Conservation (phyloP, 1,284 basidiomycete genomes). For the Sporisorium exsertum region DNA sequence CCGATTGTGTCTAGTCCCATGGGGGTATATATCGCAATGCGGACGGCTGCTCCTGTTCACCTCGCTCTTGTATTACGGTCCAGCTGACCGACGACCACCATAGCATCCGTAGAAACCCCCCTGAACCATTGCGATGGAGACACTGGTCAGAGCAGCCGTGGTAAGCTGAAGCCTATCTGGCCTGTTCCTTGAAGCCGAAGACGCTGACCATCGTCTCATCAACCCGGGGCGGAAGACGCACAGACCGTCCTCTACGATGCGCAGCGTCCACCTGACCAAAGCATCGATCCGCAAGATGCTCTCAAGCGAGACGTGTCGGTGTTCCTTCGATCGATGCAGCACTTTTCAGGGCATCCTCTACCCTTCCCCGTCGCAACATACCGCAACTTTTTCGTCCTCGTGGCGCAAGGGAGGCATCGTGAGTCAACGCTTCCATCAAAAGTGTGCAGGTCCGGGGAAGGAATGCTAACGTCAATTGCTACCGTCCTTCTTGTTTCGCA, state of each 20-base stretch:
- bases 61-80: neutral
- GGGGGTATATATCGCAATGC: neutral
- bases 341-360: slow-evolving; percentile 17
- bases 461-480: neutral
- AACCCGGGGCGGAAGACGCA: neutral
- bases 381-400: slow-evolving; percentile 28
- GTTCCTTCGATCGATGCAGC: slow-evolving; percentile 21
- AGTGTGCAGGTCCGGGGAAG: too few relatives aligned
- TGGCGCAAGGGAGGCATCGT: slow-evolving; percentile 24
- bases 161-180: slow-evolving; percentile 2
- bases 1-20: neutral
- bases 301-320: slow-evolving; percentile 13
- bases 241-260: slow-evolving; percentile 20
- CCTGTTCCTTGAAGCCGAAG: neutral
- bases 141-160: slow-evolving; percentile 33
- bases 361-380: slow-evolving; percentile 14
- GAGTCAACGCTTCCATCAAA: neutral
- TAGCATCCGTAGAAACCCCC: neutral
- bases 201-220: neutral
- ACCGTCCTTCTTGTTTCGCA: neutral
- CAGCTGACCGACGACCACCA: neutral
- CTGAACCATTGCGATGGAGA: slow-evolving; percentile 6
- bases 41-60: neutral
- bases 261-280: too few relatives aligned
- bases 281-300: neutral